These are phyloP conservation scores for Podospora fimiseda DNA, from an alignment of 495 filamentous ascomycete genomes.

Conservation along the genomic window DNA sequence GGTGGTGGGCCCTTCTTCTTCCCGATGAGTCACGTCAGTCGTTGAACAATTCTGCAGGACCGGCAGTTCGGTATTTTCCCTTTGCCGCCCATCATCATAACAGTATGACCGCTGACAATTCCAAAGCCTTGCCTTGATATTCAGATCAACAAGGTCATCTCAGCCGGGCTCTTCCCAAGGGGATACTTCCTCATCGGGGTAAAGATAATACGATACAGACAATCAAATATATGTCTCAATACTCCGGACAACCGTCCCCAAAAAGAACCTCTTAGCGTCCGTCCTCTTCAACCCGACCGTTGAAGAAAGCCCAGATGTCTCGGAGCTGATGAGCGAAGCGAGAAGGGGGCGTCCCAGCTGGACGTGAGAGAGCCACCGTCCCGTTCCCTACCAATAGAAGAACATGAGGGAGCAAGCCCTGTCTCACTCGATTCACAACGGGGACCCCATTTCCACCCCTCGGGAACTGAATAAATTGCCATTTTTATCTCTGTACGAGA, in stretches of 20 bases:
- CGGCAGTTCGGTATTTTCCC: too few species aligned
- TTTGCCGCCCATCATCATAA: too few species aligned
- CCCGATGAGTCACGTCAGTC: too few species aligned
- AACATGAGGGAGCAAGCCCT: background rate
- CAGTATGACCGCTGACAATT: too few species aligned
- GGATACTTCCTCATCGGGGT: background rate
- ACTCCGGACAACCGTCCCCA: background rate
- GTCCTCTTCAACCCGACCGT: background rate
- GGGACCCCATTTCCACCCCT: background rate
- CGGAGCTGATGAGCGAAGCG: background rate
- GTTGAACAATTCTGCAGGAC: too few species aligned
- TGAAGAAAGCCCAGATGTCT: background rate
- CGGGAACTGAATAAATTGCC: background rate
- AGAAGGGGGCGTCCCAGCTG: background rate
- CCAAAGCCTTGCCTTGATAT: too few species aligned
- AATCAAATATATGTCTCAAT: background rate
- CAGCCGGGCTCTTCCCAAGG: background rate
- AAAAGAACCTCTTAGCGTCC: background rate
- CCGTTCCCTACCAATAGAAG: background rate
- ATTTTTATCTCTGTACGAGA: too few species aligned
- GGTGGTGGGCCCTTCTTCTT: too few species aligned
- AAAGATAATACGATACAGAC: background rate
- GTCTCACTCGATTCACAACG: background rate
- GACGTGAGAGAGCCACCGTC: background rate
- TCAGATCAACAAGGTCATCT: background rate